Evolutionary conservation across 2,329 filamentous ascomycete species (phyloP).

Genomic region (Sporothrix luriei): DNA sequence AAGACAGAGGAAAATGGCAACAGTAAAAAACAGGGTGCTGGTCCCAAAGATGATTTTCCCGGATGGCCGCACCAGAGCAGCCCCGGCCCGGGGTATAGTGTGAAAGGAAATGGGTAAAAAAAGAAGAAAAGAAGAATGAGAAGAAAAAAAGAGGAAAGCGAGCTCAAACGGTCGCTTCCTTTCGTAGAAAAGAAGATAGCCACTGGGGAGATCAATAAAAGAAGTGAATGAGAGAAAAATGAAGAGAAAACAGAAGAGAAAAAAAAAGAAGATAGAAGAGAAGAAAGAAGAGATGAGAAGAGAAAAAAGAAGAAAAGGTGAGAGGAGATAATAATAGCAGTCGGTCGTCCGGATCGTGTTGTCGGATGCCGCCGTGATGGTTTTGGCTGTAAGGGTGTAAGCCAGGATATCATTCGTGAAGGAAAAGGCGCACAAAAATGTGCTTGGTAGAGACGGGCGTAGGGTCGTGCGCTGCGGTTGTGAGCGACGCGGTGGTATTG

Average conservation of each 20-base stretch:
- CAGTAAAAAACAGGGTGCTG: not conserved
- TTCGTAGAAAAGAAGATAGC: slow-evolving; percentile 18
- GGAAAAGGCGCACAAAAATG: not conserved
- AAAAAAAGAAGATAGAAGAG: slow-evolving; percentile 5
- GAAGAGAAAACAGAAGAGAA: too few relatives aligned
- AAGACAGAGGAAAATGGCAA: not conserved
- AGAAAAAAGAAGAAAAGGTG: not conserved
- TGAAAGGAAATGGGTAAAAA: too few relatives aligned
- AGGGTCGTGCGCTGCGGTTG: too few relatives aligned
- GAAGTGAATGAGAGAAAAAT: not conserved
- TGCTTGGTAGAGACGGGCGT: not conserved
- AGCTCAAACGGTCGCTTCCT: slow-evolving; percentile 4
- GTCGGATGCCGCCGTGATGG: slow-evolving; percentile 1
- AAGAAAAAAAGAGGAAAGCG: not conserved
- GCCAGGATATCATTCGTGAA: not conserved
- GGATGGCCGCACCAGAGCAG: not conserved
- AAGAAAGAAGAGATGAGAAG: slow-evolving; percentile 14
- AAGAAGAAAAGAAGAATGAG: not conserved
- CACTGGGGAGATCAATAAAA: too few relatives aligned
- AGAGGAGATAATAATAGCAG: not conserved
- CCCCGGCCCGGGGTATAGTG: not conserved
- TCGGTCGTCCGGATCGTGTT: not conserved
- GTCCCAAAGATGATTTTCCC: not conserved
- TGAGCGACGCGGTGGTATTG: not conserved
- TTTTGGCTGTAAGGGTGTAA: not conserved